Evolutionary conservation across 2,329 filamentous ascomycete species (phyloP).

Genomic region (Fusarium decemcellulare): DNA sequence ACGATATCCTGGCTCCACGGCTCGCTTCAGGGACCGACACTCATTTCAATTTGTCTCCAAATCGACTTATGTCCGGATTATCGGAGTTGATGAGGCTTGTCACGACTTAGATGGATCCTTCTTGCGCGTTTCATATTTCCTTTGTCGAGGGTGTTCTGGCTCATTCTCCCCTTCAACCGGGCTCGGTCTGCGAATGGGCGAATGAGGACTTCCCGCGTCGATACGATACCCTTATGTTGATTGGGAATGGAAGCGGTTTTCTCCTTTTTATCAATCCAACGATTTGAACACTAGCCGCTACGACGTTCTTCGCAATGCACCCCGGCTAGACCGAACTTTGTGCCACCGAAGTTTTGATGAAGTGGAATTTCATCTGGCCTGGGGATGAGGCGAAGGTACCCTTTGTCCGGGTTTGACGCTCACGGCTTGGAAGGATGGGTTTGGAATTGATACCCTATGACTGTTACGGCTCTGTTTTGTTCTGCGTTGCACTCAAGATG

Average conservation of each 20-base stretch:
- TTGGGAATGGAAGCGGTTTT: conserved; percentile 24
- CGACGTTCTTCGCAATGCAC: conserved; percentile 9
- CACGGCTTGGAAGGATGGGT: conserved; percentile 33
- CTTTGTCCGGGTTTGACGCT: conserved; percentile 27
- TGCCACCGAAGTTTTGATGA: conserved; percentile 4
- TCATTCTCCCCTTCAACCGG: conserved; percentile 12
- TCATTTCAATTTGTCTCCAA: conserved; percentile 13
- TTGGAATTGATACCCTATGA: conserved; percentile 47
- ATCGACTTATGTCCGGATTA: conserved; percentile 10
- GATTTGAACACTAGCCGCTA: conserved; percentile 9
- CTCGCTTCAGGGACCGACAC: conserved; percentile 12
- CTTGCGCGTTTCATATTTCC: conserved; percentile 9
- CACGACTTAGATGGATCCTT: conserved; percentile 28
- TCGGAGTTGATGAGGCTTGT: conserved; percentile 11
- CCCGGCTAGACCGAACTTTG: conserved; percentile 9
- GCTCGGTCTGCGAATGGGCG: conserved; percentile 18
- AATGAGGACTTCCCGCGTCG: conserved; percentile 35
- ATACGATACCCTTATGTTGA: conserved; percentile 46
- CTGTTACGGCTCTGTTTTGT: conserved; percentile 25
- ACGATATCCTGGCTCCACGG: conserved; percentile 24
- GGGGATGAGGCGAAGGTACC: conserved; percentile 24
- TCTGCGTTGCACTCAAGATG: conserved; percentile 33
- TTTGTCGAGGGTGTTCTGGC: conserved; percentile 20
- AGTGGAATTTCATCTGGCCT: conserved; percentile 19
- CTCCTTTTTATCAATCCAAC: conserved; percentile 9